Conservation (phyloP, 2,329 filamentous ascomycete genomes). For the Talaromyces sp. region DNA sequence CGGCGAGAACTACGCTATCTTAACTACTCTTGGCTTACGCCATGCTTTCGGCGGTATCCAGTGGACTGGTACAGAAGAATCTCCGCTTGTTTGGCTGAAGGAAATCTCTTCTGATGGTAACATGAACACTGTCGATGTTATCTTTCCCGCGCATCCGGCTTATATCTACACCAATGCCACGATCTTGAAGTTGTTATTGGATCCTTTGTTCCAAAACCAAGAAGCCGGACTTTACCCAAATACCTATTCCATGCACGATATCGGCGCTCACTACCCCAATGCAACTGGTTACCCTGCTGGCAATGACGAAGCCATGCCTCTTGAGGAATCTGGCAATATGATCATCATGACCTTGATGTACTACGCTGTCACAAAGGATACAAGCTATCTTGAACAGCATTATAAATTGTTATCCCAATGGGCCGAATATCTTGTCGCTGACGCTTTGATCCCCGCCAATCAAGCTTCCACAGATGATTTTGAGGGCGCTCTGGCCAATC, state of each 20-base stretch:
- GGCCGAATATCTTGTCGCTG: slow-evolving; percentile 35
- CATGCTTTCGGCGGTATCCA: slow-evolving; percentile 52
- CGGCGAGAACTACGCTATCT: slow-evolving; percentile 48
- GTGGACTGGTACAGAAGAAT: slow-evolving; percentile 46
- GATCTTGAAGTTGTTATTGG: slow-evolving; percentile 39
- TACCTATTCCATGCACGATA: slow-evolving; percentile 34
- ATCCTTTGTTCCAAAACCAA: slow-evolving; percentile 40
- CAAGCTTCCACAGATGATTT: slow-evolving; percentile 41
- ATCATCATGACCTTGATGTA: slow-evolving; percentile 36
- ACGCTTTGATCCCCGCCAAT: slow-evolving; percentile 32
- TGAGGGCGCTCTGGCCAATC: slow-evolving; percentile 42
- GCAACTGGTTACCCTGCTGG: slow-evolving; percentile 33
- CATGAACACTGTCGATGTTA: slow-evolving; percentile 41
- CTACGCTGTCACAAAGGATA: slow-evolving; percentile 33
- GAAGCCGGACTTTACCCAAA: slow-evolving; percentile 32
- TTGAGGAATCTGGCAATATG: slow-evolving; percentile 40
- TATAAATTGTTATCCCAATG: slow-evolving; percentile 31
- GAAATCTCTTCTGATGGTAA: slow-evolving; percentile 42
- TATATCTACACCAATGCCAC: slow-evolving; percentile 39
- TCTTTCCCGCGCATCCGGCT: slow-evolving; percentile 39
- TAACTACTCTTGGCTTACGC: slow-evolving; percentile 51
- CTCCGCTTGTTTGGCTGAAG: slow-evolving; percentile 44
- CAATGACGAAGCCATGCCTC: slow-evolving; percentile 34
- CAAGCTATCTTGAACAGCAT: slow-evolving; percentile 30
- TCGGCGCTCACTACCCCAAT: slow-evolving; percentile 37